phyloP scores from a whole-genome alignment of 139 green algal species.

The Picochlorum sp. region DNA sequence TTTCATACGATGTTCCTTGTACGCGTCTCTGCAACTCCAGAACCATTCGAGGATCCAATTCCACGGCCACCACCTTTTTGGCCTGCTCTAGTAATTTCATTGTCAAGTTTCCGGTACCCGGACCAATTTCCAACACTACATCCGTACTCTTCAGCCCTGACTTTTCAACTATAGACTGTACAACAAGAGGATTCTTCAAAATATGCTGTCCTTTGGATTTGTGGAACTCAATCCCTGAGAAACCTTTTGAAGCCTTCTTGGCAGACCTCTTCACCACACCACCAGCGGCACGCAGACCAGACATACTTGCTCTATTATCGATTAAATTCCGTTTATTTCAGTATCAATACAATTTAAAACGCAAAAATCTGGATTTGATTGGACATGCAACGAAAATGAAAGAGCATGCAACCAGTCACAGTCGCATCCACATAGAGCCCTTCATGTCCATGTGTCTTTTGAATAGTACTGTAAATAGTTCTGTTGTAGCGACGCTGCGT shows the following conservation, averaged over 20 bases:
- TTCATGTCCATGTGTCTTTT: too few relatives aligned
- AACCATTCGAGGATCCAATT: constrained; percentile 95
- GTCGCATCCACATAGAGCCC: too few relatives aligned
- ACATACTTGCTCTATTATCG: constrained; percentile 21
- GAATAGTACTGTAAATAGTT: too few relatives aligned
- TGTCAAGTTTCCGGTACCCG: constrained; percentile 95
- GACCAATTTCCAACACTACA: constrained; percentile 96
- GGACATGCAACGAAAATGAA: too few relatives aligned
- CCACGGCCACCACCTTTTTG: constrained; percentile 93
- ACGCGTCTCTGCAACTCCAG: constrained; percentile 90
- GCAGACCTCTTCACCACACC: constrained; percentile 63
- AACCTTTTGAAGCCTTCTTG: constrained; percentile 44
- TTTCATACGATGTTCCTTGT: constrained; percentile 70
- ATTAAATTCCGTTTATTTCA: too few relatives aligned
- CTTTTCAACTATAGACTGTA: constrained; percentile 95
- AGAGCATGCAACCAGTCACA: too few relatives aligned
- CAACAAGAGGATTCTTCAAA: constrained; percentile 92
- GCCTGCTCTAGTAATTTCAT: constrained; percentile 90
- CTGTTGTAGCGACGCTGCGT: too few relatives aligned
- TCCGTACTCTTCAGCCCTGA: constrained; percentile 93
- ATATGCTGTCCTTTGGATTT: constrained; percentile 99
- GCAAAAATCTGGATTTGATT: too few relatives aligned
- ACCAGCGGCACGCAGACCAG: constrained; percentile 56
- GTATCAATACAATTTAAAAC: too few relatives aligned
- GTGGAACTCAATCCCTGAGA: constrained; percentile 90